phyloP scores from a whole-genome alignment of 139 green algal species.

The Coccomyxa sp. region DNA sequence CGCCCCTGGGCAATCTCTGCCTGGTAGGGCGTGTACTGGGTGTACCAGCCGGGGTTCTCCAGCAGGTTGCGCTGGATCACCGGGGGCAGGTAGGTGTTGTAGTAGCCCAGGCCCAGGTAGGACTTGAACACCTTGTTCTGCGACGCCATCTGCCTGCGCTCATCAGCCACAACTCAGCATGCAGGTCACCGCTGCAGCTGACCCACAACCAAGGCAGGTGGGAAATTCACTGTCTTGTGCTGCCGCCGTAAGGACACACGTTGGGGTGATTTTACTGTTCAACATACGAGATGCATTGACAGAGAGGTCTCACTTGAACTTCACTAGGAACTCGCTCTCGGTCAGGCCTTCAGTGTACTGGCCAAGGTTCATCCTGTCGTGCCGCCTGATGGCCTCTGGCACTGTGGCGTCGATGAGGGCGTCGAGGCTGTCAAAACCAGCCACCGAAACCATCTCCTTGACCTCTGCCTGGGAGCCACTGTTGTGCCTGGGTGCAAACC shows the following conservation, averaged over 20 bases:
- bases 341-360: conserved; percentile 80
- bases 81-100: conserved; percentile 84
- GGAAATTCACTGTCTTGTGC: not conserved
- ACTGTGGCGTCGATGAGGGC: conserved; percentile 94
- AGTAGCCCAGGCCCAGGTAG: conserved; percentile 98
- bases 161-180: not conserved
- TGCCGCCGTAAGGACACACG: not conserved
- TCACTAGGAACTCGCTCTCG: conserved; percentile 84
- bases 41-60: conserved; percentile 99
- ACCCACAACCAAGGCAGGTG: not conserved
- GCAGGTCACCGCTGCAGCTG: not conserved
- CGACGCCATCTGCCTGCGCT: conserved; percentile 81
- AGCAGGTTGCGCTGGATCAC: conserved; percentile 98
- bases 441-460: conserved; percentile 75
- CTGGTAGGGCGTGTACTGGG: conserved; percentile 99
- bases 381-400: conserved; percentile 77
- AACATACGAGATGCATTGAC: not conserved
- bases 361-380: conserved; percentile 79
- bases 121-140: conserved; percentile 98
- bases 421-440: conserved; percentile 82
- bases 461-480: conserved; percentile 72
- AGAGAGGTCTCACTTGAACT: conserved; percentile 71
- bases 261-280: not conserved
- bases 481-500: conserved; percentile 96
- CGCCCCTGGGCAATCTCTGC: conserved; percentile 89